Base-by-base conservation (phyloP, 768 basidiomycete species). In the Boletellus sp. region DNA sequence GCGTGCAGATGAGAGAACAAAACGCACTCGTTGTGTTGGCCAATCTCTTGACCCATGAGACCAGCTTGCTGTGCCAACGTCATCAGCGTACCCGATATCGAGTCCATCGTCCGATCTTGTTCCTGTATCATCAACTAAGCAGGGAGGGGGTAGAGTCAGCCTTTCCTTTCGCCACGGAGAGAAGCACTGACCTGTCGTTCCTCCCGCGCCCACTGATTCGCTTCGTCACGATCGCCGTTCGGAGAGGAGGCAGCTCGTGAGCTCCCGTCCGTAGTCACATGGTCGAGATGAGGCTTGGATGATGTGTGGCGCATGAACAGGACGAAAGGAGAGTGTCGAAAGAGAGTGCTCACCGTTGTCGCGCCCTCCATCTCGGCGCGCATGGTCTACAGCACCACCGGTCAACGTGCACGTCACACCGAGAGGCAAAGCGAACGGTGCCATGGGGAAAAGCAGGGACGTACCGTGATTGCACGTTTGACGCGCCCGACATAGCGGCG, bases 151-250 rank as follows among this genome's bases (percentile, higher is more conserved):
- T 3, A n/a, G 6, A 33, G 34, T 54, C 15, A 17, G n/a, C 20
- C 1, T 33, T 13, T 47, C 38, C 33, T 9, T 23, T 16, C n/a
- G n/a, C n/a, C n/a, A n/a, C n/a, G n/a, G n/a, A n/a, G n/a, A n/a
- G n/a, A n/a, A n/a, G n/a, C n/a, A n/a, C n/a, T n/a, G n/a, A 83
- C 90, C 76, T 92, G 83, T 67, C 89, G 94, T 61, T 96, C 93
- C 65, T 94, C 82, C 51, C 76, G 71, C 42, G 90, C 88, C 90
- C 93, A 96, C 15, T 80, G 81, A 1, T 77, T 73, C 61, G 93
- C 85, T 42, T 87, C 80, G 57, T 87, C 83, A 40, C 81, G 81
- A 16, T 69, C 72, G 32, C 57, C 65, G 24, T 48, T 55, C 46
- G 49, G 52, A 6, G 58, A 38, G 10, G 46, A 43, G 34, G 56